These are phyloP conservation scores for Eragrostis nindensis DNA, from an alignment of 176 grass and related monocot genomes.

Conservation along the genomic window DNA sequence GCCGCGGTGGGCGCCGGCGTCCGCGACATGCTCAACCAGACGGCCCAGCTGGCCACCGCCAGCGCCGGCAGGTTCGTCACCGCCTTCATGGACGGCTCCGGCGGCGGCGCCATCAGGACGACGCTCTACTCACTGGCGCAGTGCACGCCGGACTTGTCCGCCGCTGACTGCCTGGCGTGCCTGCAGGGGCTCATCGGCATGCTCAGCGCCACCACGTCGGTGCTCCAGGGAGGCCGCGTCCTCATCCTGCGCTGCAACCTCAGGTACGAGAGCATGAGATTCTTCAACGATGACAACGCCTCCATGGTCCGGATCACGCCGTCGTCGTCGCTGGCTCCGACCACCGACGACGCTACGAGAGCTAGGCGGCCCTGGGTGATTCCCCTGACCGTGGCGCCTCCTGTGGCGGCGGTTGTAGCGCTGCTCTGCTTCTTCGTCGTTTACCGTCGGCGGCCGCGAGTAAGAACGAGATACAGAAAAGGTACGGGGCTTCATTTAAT, in stretches of 20 bases:
- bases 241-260: slow-evolving; percentile 8
- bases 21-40: neutral
- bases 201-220: slow-evolving; percentile 15
- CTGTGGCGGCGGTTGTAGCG: neutral
- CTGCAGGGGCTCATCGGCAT: slow-evolving; percentile 13
- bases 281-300: neutral
- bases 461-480: neutral
- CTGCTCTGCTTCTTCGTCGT: neutral
- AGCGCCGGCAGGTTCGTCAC: neutral
- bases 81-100: neutral
- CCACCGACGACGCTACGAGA: neutral
- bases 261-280: neutral
- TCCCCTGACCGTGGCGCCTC: neutral
- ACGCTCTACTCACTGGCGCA: slow-evolving; percentile 36
- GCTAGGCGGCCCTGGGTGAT: neutral
- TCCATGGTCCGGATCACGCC: neutral
- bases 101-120: neutral
- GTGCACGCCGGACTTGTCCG: slow-evolving; percentile 36
- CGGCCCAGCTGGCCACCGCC: neutral
- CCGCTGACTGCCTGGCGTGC: slow-evolving; percentile 13
- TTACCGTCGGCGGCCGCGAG: neutral
- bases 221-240: neutral
- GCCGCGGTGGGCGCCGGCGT: neutral
- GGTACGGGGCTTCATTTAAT: neutral
- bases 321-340: neutral